Conservation (phyloP, 228 moss, liverwort and hornwort species). For the Sphagnum fallax region DNA sequence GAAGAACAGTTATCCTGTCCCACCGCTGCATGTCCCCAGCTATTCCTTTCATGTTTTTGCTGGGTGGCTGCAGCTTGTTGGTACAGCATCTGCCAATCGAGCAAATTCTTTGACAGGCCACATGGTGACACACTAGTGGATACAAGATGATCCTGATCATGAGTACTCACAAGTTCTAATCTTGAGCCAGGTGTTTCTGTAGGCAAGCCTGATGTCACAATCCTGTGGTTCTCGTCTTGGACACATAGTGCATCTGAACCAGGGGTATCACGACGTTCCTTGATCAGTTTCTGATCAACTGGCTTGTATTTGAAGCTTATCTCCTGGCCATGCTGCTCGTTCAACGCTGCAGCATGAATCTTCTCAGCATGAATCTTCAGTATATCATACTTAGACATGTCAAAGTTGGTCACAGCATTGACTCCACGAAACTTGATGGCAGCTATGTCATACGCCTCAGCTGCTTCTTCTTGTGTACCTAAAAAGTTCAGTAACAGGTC, state of each 20-base stretch:
- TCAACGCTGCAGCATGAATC: slow-evolving; percentile 29
- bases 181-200: slow-evolving; percentile 61
- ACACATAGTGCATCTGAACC: slow-evolving; percentile 17
- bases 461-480: slow-evolving; percentile 99
- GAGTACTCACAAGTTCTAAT: slow-evolving; percentile 44
- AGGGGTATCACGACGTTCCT: slow-evolving; percentile 28
- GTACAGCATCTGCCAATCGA: slow-evolving; percentile 97
- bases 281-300: too few species aligned
- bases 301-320: slow-evolving; percentile 44
- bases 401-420: slow-evolving; percentile 98
- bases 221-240: slow-evolving; percentile 48
- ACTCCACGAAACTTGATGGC: slow-evolving; percentile 98
- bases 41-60: slow-evolving; percentile 20
- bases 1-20: slow-evolving; percentile 19
- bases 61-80: slow-evolving; percentile 52
- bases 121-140: not conserved
- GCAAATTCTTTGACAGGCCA: slow-evolving; percentile 54
- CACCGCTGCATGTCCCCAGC: slow-evolving; percentile 18
- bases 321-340: slow-evolving; percentile 38
- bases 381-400: slow-evolving; percentile 94
- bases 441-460: slow-evolving; percentile 96
- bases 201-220: slow-evolving; percentile 32
- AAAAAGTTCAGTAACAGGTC: not conserved
- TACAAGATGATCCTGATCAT: slow-evolving; percentile 10
- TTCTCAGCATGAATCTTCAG: slow-evolving; percentile 67